Conservation (phyloP, 148 eudicot genomes). For the Mesembryanthemum crystallinum region DNA sequence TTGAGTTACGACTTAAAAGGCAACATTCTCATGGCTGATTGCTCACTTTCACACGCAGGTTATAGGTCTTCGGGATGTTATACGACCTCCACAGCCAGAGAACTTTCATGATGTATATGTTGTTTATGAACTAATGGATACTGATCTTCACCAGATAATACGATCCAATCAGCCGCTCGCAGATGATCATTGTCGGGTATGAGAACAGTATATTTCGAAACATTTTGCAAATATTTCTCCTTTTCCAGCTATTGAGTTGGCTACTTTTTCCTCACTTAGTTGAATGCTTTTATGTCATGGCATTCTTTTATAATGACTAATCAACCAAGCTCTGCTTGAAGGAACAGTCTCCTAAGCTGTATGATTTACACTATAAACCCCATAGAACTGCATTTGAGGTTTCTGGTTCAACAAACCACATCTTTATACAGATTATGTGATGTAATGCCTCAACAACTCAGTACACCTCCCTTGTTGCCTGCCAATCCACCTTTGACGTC, state of each 20-base stretch:
- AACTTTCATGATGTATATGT: constrained; percentile 69
- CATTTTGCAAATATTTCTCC: neutral
- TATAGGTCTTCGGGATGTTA: constrained; percentile 49
- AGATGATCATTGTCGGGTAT: constrained; percentile 76
- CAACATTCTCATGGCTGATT: neutral
- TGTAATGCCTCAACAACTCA: too few relatives aligned
- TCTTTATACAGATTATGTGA: too few relatives aligned
- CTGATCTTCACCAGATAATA: constrained; percentile 78
- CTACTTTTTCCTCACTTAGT: too few relatives aligned
- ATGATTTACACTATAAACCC: too few relatives aligned
- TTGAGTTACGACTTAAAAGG: neutral
- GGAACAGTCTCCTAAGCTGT: too few relatives aligned
- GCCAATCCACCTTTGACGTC: too few relatives aligned
- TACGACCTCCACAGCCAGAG: constrained; percentile 62
- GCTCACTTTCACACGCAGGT: constrained; percentile 38
- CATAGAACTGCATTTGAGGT: too few relatives aligned
- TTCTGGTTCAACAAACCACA: too few relatives aligned
- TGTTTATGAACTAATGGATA: constrained; percentile 71
- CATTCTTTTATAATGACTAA: too few relatives aligned
- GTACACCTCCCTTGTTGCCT: too few relatives aligned
- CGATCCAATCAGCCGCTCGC: constrained; percentile 52
- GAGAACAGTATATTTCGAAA: constrained; percentile 16
- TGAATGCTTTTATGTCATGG: too few relatives aligned
- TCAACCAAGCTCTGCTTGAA: too few relatives aligned
- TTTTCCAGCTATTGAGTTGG: neutral